A percentile compares a stretch with the other conserved stretches of the same genome.
These are phyloP conservation scores for Calocybe cyanea DNA, from an alignment of 768 basidiomycete species.

Conservation along the genomic window DNA sequence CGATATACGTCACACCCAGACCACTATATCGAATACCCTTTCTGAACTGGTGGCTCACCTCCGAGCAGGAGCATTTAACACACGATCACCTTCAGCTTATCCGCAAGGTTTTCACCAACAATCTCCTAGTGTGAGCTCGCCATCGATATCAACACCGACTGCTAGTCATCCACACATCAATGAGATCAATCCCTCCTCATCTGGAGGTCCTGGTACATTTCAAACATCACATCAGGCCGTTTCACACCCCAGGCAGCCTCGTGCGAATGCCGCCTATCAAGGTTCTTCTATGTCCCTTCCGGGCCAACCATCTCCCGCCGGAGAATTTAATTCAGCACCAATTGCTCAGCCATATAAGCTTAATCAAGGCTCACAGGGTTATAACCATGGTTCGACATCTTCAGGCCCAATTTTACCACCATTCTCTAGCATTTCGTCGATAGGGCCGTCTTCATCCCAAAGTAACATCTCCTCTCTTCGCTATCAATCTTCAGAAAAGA, in stretches of 20 bases:
- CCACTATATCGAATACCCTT: slow-evolving; percentile 73
- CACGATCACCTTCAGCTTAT: slow-evolving; percentile 65
- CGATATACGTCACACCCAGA: slow-evolving; percentile 72
- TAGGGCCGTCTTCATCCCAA: slow-evolving; percentile 42
- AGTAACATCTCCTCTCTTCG: slow-evolving; percentile 58
- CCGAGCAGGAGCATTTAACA: slow-evolving; percentile 47
- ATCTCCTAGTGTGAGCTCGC: slow-evolving; percentile 66
- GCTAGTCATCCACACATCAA: slow-evolving; percentile 35
- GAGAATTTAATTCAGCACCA: slow-evolving; percentile 43
- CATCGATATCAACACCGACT: slow-evolving; percentile 49
- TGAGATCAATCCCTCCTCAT: slow-evolving; percentile 38
- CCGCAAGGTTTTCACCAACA: slow-evolving; percentile 52
- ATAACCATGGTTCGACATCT: slow-evolving; percentile 26
- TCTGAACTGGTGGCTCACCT: slow-evolving; percentile 78
- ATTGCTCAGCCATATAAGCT: slow-evolving; percentile 39
- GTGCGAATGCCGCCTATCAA: slow-evolving; percentile 28
- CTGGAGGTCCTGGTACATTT: slow-evolving; percentile 25
- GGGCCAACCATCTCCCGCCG: slow-evolving; percentile 28
- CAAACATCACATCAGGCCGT: slow-evolving; percentile 25
- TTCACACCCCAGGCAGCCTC: slow-evolving; percentile 11
- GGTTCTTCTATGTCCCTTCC: slow-evolving; percentile 29
- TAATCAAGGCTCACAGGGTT: slow-evolving; percentile 34
- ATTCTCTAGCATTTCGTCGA: slow-evolving; percentile 64
- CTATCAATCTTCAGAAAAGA: slow-evolving; percentile 45
- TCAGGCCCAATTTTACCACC: slow-evolving; percentile 63